Conservation (phyloP, 345 rosid species). For the Linum trigynum region DNA sequence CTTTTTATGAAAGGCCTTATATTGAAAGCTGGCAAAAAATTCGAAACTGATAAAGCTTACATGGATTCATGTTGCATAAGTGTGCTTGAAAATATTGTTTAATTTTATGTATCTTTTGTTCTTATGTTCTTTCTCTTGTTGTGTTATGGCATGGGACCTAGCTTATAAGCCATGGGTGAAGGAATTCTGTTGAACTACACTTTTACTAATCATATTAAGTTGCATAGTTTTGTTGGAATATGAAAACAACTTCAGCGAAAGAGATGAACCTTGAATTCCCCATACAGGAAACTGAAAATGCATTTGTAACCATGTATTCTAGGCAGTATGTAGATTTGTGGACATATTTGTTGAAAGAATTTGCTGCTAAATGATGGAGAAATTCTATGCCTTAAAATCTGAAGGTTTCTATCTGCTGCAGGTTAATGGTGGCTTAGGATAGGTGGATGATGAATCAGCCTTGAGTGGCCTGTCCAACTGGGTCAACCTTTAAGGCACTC, state of each 20-base stretch:
- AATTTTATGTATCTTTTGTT: too few species aligned
- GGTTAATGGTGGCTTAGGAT: slow-evolving; percentile 16
- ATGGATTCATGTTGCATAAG: too few species aligned
- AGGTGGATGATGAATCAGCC: slow-evolving; percentile 23
- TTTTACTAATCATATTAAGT: too few species aligned
- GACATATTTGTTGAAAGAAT: not conserved
- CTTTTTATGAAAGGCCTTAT: not conserved
- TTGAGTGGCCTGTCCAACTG: slow-evolving; percentile 9
- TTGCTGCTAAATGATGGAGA: not conserved
- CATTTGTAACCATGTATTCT: not conserved
- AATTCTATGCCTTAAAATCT: not conserved
- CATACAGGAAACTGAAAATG: not conserved
- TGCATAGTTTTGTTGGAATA: too few species aligned
- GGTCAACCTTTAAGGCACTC: slow-evolving; percentile 31
- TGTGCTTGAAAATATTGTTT: too few species aligned
- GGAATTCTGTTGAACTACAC: too few species aligned
- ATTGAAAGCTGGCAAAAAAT: not conserved
- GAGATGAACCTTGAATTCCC: not conserved
- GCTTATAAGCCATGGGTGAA: too few species aligned
- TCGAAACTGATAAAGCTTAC: not conserved
- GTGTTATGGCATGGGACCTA: too few species aligned
- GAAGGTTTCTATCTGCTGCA: slow-evolving; percentile 18
- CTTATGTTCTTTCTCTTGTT: too few species aligned
- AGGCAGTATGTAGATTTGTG: not conserved
- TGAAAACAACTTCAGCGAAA: not conserved